Percentiles rank a stretch among this genome's conserved stretches.
phyloP scores from a whole-genome alignment of 2,329 filamentous ascomycete genomes.

The Fusarium setosum region DNA sequence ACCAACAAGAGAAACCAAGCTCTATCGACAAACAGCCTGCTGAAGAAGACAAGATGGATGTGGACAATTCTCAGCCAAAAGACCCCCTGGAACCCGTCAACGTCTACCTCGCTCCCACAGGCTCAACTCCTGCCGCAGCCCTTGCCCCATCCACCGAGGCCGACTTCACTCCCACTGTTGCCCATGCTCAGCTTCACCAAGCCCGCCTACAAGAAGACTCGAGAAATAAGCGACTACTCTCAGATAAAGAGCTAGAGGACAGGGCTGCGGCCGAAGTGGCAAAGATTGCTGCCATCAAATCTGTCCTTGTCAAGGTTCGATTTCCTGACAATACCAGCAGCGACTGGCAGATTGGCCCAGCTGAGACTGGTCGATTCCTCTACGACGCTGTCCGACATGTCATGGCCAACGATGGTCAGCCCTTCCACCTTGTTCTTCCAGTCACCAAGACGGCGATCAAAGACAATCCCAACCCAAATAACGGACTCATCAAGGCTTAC shows the following conservation, averaged over 20 bases:
- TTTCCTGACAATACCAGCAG: slow-evolving; percentile 89
- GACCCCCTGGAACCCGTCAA: slow-evolving; percentile 66
- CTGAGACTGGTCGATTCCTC: slow-evolving; percentile 76
- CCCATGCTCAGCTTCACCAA: slow-evolving; percentile 81
- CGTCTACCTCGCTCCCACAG: slow-evolving; percentile 82
- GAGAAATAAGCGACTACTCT: slow-evolving; percentile 81
- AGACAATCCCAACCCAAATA: slow-evolving; percentile 58
- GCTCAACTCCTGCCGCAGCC: slow-evolving; percentile 81
- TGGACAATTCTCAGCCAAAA: slow-evolving; percentile 29
- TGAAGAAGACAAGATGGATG: slow-evolving; percentile 32
- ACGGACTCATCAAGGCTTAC: slow-evolving; percentile 77
- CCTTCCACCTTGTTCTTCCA: slow-evolving; percentile 78
- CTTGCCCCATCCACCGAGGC: slow-evolving; percentile 73
- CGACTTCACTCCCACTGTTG: slow-evolving; percentile 82
- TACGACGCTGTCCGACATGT: slow-evolving; percentile 80
- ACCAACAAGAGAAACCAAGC: slow-evolving; percentile 6
- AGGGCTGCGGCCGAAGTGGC: slow-evolving; percentile 74
- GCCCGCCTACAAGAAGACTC: slow-evolving; percentile 69
- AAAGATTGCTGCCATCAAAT: slow-evolving; percentile 72
- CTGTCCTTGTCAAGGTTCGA: slow-evolving; percentile 81
- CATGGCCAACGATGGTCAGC: slow-evolving; percentile 71
- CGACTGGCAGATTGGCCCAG: slow-evolving; percentile 75
- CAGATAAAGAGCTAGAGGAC: slow-evolving; percentile 83
- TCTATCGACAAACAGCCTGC: slow-evolving; percentile 32
- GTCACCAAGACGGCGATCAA: slow-evolving; percentile 62